Evolutionary conservation across 2,329 filamentous ascomycete genomes (phyloP), one percentile per base, ranked within the genome.

Genomic region (Aschersonia sp.): DNA sequence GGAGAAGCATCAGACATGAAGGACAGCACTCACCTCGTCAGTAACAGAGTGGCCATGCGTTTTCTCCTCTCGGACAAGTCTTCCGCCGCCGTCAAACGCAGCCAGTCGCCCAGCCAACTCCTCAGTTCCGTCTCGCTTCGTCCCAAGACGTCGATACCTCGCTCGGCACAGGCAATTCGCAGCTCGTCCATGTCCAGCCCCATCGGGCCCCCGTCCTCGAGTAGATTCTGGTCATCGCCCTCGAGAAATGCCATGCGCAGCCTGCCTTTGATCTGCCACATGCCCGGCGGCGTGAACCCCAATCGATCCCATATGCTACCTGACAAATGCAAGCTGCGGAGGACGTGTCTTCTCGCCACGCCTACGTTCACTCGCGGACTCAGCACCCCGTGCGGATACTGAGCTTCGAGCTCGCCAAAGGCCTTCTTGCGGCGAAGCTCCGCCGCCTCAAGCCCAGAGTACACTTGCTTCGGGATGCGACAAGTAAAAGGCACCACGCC

Each of bases 401-500:
- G 57, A 42, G 53, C 56, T 47, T 63, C 59, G 31, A 72, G 53
- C 20, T 65, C 62, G 43, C 69, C 64, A 57, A 80, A 78, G 6
- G 72, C 73, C 1, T 59, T 59, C 32, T 53, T 58, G 7, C 82
- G 69, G 7, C 77, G 65, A 45, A 67, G 62, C 59, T 85, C 77
- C 1, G 71, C 65, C 53, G 73, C 71, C 46, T 77, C 66, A 50
- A 79, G 65, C 40, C 79, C 73, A 38, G 71, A 65, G 6, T 72
- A 67, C 5, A 86, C 68, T 66, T 96, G 91, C 40, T 68, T 69
- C 0, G 91, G 91, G 50, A 96, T 84, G 9, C 88, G 78, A 63
- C 91, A 96, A 0, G 87, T 84, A 55, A 79, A 78, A 0, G 91
- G 91, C 30, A 94, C 84, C 29, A 88, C 69, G 40, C 69, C 69